A percentile compares a stretch with the other conserved stretches of the same genome.
phyloP scores from a whole-genome alignment of 768 basidiomycete species.

The Podaxis pistillaris region DNA sequence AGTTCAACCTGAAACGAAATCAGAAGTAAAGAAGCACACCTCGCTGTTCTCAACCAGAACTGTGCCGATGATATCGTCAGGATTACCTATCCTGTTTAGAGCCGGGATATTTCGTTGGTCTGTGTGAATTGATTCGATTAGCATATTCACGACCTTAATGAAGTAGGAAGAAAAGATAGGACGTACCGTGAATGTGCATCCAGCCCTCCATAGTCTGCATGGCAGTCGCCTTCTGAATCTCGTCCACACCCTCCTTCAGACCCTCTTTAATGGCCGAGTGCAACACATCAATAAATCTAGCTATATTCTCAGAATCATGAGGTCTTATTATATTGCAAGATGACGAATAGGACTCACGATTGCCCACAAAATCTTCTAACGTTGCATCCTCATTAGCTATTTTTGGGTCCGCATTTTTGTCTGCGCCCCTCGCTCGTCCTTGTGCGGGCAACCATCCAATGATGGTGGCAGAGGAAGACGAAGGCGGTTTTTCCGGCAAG shows the following conservation, averaged over 20 bases:
- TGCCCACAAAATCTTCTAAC: conserved; percentile 70
- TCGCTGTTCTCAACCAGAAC: conserved; percentile 71
- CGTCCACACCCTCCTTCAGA: conserved; percentile 58
- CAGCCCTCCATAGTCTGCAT: conserved; percentile 70
- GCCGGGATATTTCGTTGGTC: conserved; percentile 76
- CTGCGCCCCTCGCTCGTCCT: not conserved
- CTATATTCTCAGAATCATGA: conserved; percentile 31
- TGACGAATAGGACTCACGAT: conserved; percentile 45
- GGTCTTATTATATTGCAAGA: not conserved
- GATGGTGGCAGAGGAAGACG: conserved; percentile 47
- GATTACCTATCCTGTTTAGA: conserved; percentile 73
- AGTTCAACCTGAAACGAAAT: not conserved
- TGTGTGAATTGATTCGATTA: conserved; percentile 23
- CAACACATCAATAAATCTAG: conserved; percentile 54
- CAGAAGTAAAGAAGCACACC: conserved; percentile 33
- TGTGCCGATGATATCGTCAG: conserved; percentile 80
- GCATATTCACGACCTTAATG: not conserved
- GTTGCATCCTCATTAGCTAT: conserved; percentile 40
- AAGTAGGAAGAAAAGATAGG: not conserved
- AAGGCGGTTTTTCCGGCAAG: conserved; percentile 42
- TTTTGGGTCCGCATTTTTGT: conserved; percentile 1
- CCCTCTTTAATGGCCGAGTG: conserved; percentile 58
- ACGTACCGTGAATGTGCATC: conserved; percentile 77
- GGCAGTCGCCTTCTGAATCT: conserved; percentile 64
- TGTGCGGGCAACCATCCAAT: conserved; percentile 71